phyloP scores from a whole-genome alignment of 2,329 filamentous ascomycete species.

The Stemphylium lycopersici region DNA sequence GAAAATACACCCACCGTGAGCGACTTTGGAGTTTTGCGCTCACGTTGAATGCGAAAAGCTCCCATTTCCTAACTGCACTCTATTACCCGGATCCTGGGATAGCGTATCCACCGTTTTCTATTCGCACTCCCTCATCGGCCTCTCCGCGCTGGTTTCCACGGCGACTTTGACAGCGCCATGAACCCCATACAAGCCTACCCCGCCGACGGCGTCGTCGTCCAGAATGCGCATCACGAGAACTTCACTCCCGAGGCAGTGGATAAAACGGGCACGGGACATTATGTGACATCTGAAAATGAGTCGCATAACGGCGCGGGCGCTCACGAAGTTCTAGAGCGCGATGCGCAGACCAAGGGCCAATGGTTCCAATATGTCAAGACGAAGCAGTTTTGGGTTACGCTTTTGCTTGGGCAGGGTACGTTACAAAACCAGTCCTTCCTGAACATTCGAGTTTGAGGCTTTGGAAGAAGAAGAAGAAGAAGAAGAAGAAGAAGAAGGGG shows the following conservation, averaged over 20 bases:
- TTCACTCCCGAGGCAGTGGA: slow-evolving; percentile 15
- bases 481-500: no score
- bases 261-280: slow-evolving; percentile 24
- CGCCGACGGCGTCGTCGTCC: slow-evolving; percentile 16
- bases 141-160: not conserved
- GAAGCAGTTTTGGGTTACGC: slow-evolving; percentile 84
- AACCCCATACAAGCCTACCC: slow-evolving; percentile 21
- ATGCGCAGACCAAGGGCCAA: slow-evolving; percentile 52
- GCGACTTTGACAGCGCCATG: slow-evolving; percentile 6
- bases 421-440: not conserved
- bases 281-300: slow-evolving; percentile 40
- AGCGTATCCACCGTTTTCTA: no score
- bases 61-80: slow-evolving; percentile 17
- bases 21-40: slow-evolving; percentile 54
- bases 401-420: slow-evolving; percentile 69
- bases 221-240: slow-evolving; percentile 28
- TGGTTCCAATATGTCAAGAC: slow-evolving; percentile 77
- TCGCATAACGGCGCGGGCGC: slow-evolving; percentile 16
- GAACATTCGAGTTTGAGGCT: not conserved
- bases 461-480: not conserved
- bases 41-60: slow-evolving; percentile 46
- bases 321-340: slow-evolving; percentile 32
- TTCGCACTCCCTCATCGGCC: no score
- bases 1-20: slow-evolving; percentile 34
- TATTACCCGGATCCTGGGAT: no score